Evolutionary conservation across 2,329 filamentous ascomycete species (phyloP).

Genomic region (Fusarium fracticaudum): DNA sequence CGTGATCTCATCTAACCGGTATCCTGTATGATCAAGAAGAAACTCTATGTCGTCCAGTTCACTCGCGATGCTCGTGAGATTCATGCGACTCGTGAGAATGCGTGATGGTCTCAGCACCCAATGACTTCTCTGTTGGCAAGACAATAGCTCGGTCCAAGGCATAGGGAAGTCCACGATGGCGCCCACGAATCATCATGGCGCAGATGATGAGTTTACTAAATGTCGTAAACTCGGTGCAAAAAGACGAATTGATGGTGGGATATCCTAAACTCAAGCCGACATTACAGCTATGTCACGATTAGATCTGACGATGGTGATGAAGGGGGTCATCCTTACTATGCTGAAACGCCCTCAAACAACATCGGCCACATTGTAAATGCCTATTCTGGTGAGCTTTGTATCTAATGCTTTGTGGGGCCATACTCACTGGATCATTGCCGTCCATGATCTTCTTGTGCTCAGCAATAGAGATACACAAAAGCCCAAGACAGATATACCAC

Average conservation of each 20-base stretch:
- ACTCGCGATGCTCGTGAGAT: slow-evolving; percentile 29
- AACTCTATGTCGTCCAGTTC: not conserved
- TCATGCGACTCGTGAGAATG: not conserved
- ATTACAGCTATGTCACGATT: slow-evolving; percentile 43
- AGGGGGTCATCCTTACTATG: slow-evolving; percentile 42
- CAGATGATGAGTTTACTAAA: slow-evolving; percentile 52
- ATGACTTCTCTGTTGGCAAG: slow-evolving; percentile 41
- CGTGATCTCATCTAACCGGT: not conserved
- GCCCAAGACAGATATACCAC: slow-evolving; percentile 54
- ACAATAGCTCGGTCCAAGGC: slow-evolving; percentile 49
- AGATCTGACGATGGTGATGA: not conserved
- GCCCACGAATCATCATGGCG: slow-evolving; percentile 51
- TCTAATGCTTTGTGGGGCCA: accelerated
- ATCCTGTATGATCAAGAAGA: not conserved
- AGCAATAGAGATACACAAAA: slow-evolving; percentile 49
- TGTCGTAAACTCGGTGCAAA: slow-evolving; percentile 45
- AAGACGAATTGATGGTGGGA: slow-evolving; percentile 43
- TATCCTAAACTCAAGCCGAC: slow-evolving; percentile 50
- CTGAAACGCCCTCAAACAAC: slow-evolving; percentile 48
- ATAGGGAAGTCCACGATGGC: slow-evolving; percentile 49
- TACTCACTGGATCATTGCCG: slow-evolving; percentile 37
- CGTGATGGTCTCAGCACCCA: slow-evolving; percentile 17
- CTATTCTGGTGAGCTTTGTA: slow-evolving; percentile 16
- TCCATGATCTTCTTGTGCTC: slow-evolving; percentile 44
- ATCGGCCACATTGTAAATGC: slow-evolving; percentile 46